Base-by-base conservation (phyloP, 2,329 filamentous ascomycete species). In the Ascochyta koolunga region DNA sequence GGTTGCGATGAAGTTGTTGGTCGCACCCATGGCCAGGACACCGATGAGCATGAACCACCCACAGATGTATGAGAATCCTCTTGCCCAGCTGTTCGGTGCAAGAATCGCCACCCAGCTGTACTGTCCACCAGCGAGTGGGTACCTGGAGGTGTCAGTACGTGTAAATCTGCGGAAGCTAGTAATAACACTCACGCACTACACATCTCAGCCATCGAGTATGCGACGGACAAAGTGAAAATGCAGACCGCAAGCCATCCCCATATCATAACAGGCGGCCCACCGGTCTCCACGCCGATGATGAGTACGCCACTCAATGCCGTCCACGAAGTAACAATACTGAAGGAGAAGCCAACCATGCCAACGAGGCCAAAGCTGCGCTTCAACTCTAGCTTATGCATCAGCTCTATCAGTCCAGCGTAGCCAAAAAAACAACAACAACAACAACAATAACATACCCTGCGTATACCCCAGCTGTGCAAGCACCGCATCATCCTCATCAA, bases 321-420 rank as follows among this genome's bases (percentile, higher is more conserved):
- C 83, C 83, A 86, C 64, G 76, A 81, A 27, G 83, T 85, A 37
- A 86, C 81, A 39, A 86, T 82, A 51, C 77, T 80, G 68, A 86
- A 86, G 39, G 78, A 80, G 70, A 86, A 86, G 1, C 82, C 83
- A 29, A 86, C 77, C 81, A 86, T 86, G 31, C 82, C 82, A 24
- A 85, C 59, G 5, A 84, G 67, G 9, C 80, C 76, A 60, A 85
- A 86, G 8, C 39, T 81, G 8, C 83, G 80, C 65, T 83, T 83
- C 59, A 86, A 77, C 67, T 86, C 82, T 82, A 48, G 1, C 22
- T 1, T 1, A 11, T 21, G 53, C 18, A 43, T 54, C 38, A 55
- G 42, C n/a, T 21, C 9, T 11, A 11, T 37, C 4, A 35, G 4
- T 9, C 8, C 2, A 4, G n/a, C 25, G n/a, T 16, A 6, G 2